Evolutionary conservation across 2,329 filamentous ascomycete species (phyloP).

Genomic region (Pestalotiopsis sp.): DNA sequence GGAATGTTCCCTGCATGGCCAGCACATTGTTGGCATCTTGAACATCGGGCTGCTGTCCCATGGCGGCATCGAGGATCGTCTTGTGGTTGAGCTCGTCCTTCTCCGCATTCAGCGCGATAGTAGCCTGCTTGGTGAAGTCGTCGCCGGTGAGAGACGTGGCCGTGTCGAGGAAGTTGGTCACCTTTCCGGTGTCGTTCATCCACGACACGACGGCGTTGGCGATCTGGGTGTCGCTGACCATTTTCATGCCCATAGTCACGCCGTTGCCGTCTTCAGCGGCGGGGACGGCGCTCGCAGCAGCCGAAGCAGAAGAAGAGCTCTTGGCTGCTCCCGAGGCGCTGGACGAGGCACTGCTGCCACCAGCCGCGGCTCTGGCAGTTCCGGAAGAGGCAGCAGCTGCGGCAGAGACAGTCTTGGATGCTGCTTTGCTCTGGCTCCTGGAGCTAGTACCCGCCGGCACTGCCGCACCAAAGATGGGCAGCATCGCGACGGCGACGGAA

Average conservation of each 20-base stretch:
- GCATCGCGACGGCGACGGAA: background rate
- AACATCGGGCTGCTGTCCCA: conserved; percentile 16
- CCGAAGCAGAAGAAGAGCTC: background rate
- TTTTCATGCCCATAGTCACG: conserved; percentile 8
- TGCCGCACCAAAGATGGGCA: background rate
- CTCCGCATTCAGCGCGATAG: conserved; percentile 24
- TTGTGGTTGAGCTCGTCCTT: conserved; percentile 26
- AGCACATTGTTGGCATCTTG: conserved; percentile 20
- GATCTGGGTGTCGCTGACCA: conserved; percentile 18
- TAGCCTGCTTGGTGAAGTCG: conserved; percentile 23
- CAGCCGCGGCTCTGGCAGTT: background rate
- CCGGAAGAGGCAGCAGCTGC: background rate
- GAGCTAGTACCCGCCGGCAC: conserved; percentile 3
- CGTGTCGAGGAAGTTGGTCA: conserved; percentile 22
- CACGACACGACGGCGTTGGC: conserved; percentile 23
- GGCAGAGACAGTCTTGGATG: background rate
- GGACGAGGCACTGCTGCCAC: background rate
- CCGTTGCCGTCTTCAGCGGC: background rate
- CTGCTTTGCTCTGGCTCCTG: background rate
- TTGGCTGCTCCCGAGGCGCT: background rate
- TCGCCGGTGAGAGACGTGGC: conserved; percentile 21
- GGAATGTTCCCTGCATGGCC: conserved; percentile 22
- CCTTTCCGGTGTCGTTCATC: conserved; percentile 23
- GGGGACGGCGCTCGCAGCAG: background rate
- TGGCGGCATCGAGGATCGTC: conserved; percentile 21